These are phyloP conservation scores for Exophiala oligosperma DNA, from an alignment of 2,329 filamentous ascomycete species.

Conservation along the genomic window DNA sequence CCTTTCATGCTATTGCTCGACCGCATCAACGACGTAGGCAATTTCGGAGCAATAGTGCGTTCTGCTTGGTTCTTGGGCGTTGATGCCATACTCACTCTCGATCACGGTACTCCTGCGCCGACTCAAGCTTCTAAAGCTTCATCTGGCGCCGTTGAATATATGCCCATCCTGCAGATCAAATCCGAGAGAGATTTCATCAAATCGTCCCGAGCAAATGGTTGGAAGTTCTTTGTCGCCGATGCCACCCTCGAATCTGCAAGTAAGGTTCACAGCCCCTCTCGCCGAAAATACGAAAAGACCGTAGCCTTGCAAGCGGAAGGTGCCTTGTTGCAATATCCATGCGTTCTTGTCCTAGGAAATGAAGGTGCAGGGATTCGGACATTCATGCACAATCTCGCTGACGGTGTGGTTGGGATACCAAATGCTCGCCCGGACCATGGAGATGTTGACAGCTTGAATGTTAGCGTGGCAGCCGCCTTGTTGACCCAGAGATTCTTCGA, in stretches of 20 bases:
- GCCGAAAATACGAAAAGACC: neutral
- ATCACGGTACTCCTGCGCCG: slow-evolving; percentile 69
- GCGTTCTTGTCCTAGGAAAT: slow-evolving; percentile 78
- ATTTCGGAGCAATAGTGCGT: slow-evolving; percentile 85
- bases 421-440: slow-evolving; percentile 45
- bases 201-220: slow-evolving; percentile 68
- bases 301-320: slow-evolving; percentile 10
- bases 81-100: slow-evolving; percentile 77
- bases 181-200: slow-evolving; percentile 70
- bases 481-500: slow-evolving; percentile 26
- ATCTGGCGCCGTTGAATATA: slow-evolving; percentile 79
- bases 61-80: slow-evolving; percentile 89
- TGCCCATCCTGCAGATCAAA: slow-evolving; percentile 70
- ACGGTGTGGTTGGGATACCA: slow-evolving; percentile 65
- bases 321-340: slow-evolving; percentile 61
- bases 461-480: slow-evolving; percentile 74
- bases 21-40: slow-evolving; percentile 74
- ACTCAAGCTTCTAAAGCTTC: slow-evolving; percentile 83
- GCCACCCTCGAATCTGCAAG: slow-evolving; percentile 39
- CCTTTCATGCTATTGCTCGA: slow-evolving; percentile 47
- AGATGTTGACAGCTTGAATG: slow-evolving; percentile 85
- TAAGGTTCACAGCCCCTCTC: slow-evolving; percentile 1
- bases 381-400: slow-evolving; percentile 64
- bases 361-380: slow-evolving; percentile 74
- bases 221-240: slow-evolving; percentile 79